phyloP scores from a whole-genome alignment of 345 rosid genomes.

The Durio zibethinus region DNA sequence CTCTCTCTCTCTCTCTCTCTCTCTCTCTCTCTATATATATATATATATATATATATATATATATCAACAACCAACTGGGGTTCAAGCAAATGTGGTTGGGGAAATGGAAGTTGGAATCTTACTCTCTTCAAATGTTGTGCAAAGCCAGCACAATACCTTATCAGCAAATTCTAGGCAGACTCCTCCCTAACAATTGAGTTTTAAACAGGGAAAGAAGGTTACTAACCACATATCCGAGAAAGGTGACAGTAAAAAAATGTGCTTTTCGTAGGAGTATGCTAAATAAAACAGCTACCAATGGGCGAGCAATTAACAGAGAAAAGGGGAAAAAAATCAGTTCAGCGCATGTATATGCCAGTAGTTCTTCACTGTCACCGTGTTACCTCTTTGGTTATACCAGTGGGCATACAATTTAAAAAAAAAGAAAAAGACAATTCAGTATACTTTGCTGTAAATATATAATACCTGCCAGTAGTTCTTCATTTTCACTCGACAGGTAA shows the following conservation, averaged over 20 bases:
- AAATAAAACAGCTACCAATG: not conserved
- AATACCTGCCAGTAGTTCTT: slow-evolving; percentile 96
- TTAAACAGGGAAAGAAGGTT: not conserved
- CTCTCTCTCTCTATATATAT: too few relatives aligned
- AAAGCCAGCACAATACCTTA: slow-evolving; percentile 95
- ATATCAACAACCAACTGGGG: too few relatives aligned
- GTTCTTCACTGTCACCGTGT: not conserved
- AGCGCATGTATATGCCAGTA: too few relatives aligned
- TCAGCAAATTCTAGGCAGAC: slow-evolving; percentile 97
- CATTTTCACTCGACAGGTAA: too few relatives aligned
- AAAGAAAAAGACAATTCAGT: not conserved
- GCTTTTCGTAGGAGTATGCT: not conserved
- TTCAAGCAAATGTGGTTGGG: not conserved
- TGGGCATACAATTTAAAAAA: too few relatives aligned
- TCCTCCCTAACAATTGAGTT: slow-evolving; percentile 62
- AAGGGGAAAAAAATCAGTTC: not conserved
- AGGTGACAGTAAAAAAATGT: not conserved
- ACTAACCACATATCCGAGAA: not conserved
- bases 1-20: too few relatives aligned
- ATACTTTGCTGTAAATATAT: not conserved
- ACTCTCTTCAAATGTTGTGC: slow-evolving; percentile 98
- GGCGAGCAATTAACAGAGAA: not conserved
- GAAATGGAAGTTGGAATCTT: slow-evolving; percentile 28
- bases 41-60: too few relatives aligned
- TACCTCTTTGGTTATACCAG: not conserved